Evolutionary conservation across 192 early-diverging fungal species (phyloP), one percentile per base, ranked within the genome.

Genomic region (Coemansia erecta): DNA sequence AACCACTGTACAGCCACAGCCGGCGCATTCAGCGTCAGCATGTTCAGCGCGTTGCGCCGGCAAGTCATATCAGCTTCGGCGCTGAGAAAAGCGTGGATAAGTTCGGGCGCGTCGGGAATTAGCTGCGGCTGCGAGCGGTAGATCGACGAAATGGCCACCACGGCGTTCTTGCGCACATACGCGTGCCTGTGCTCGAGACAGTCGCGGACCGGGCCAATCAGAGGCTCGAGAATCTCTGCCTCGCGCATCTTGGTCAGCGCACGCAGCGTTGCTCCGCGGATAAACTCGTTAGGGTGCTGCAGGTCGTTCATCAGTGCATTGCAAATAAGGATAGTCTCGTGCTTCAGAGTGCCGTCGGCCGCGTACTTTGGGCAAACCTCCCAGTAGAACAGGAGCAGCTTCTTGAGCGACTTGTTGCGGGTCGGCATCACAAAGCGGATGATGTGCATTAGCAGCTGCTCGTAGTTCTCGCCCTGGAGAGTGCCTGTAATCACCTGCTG

Each of bases 111-210:
- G 66, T 99, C 97, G 18, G 97, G 97, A 53, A 98, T 91, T 43
- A 99, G 85, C 59, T 90, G 87, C 58, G 96, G 90, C 77, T 91
- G 88, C 71, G 85, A 83, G 58, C 91, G 93, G 80, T 86, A 95
- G 55, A 98, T 92, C 14, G 90, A 80, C 53, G 87, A 89, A 39
- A 99, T 89, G 28, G 95, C 95, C 26, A 94, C 84, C 14, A 99
- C 89, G 31, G 97, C 97, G 68, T 99, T 99, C 77, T 96, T 97
- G 65, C 95, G 85, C 58, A 99, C 97, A 69, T 98, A 99, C n/a
- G 93, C 83, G 68, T 97, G 93, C 51, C 93, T 86, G 75, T 98
- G 95, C 81, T 91, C 91, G 70, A 99, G 82, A 80, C 94, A 97
- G 44, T 84, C 73, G 68, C 94, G 82, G 31, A 90, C 88, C 19